Evolutionary conservation across 2,329 filamentous ascomycete species (phyloP).

Genomic region (Hypoxylon sp.): DNA sequence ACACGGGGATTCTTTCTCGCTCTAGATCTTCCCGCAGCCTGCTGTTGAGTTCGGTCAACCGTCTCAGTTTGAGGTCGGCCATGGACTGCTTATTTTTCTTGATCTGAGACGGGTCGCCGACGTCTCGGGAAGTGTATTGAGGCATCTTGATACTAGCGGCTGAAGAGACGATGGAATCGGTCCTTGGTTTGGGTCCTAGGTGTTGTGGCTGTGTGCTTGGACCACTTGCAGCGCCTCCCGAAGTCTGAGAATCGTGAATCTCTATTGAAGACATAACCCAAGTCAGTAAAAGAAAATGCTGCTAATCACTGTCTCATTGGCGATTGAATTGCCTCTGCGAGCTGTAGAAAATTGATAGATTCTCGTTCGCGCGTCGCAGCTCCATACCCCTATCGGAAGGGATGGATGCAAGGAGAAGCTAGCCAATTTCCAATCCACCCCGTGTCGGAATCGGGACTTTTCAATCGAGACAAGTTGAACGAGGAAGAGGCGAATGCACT

Average conservation of each 20-base stretch:
- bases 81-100: conserved; percentile 99
- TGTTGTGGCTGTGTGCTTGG: conserved; percentile 46
- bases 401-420: conserved; percentile 42
- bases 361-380: conserved; percentile 34
- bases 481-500: conserved; percentile 37
- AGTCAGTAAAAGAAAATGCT: conserved; percentile 37
- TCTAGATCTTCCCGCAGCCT: conserved; percentile 96
- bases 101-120: conserved; percentile 77
- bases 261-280: conserved; percentile 43
- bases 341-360: conserved; percentile 20
- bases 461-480: conserved; percentile 31
- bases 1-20: conserved; percentile 94
- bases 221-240: conserved; percentile 43
- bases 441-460: conserved; percentile 28
- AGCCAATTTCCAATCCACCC: conserved; percentile 42
- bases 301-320: conserved; percentile 39
- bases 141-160: conserved; percentile 66
- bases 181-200: conserved; percentile 31
- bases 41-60: conserved; percentile 96
- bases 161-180: conserved; percentile 45
- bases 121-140: conserved; percentile 77
- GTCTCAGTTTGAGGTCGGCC: conserved; percentile 96
- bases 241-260: conserved; percentile 45
- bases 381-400: conserved; percentile 44
- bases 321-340: conserved; percentile 28